Percentiles rank a stretch among this genome's conserved stretches.
Evolutionary conservation across 352 stramenopile species (phyloP).

Genomic region (Nothophytophthora sp.): DNA sequence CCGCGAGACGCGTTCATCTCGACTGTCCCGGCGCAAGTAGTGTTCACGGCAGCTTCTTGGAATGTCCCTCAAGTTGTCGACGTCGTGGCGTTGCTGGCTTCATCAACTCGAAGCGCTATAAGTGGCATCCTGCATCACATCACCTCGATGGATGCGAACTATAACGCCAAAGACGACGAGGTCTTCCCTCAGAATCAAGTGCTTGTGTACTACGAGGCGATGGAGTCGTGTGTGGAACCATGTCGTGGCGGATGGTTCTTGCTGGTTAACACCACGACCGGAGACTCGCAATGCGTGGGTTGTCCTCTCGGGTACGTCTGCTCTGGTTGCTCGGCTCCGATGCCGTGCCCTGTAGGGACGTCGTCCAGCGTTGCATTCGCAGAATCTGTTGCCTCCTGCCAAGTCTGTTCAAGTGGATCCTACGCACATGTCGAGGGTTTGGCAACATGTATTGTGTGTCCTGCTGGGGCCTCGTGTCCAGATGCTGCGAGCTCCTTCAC

Average conservation of each 20-base stretch:
- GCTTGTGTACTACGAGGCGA: slow-evolving; percentile 56
- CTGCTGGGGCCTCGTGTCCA: slow-evolving; percentile 34
- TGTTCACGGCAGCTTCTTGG: slow-evolving; percentile 45
- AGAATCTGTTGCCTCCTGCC: slow-evolving; percentile 20
- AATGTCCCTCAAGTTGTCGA: slow-evolving; percentile 32
- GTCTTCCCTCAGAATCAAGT: slow-evolving; percentile 47
- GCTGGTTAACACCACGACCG: slow-evolving; percentile 34
- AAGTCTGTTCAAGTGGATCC: slow-evolving; percentile 40
- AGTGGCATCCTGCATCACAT: slow-evolving; percentile 38
- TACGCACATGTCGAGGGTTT: slow-evolving; percentile 40
- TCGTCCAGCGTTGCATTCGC: slow-evolving; percentile 38
- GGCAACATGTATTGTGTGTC: slow-evolving; percentile 38
- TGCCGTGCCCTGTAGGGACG: slow-evolving; percentile 44
- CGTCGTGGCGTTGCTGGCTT: slow-evolving; percentile 17
- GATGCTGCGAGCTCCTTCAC: slow-evolving; percentile 9
- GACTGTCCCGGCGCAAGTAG: slow-evolving; percentile 22
- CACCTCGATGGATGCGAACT: slow-evolving; percentile 43
- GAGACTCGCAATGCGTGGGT: slow-evolving; percentile 32
- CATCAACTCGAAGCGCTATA: slow-evolving; percentile 4
- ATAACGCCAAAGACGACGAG: slow-evolving; percentile 21
- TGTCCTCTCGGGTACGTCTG: slow-evolving; percentile 61
- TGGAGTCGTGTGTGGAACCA: slow-evolving; percentile 44
- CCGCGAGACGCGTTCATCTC: slow-evolving; percentile 30
- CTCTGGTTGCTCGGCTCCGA: slow-evolving; percentile 36
- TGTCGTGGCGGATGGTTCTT: slow-evolving; percentile 61